Evolutionary conservation across 2,329 filamentous ascomycete species (phyloP), one percentile per base, ranked within the genome.

Genomic region (Pestalotiopsis sp.): DNA sequence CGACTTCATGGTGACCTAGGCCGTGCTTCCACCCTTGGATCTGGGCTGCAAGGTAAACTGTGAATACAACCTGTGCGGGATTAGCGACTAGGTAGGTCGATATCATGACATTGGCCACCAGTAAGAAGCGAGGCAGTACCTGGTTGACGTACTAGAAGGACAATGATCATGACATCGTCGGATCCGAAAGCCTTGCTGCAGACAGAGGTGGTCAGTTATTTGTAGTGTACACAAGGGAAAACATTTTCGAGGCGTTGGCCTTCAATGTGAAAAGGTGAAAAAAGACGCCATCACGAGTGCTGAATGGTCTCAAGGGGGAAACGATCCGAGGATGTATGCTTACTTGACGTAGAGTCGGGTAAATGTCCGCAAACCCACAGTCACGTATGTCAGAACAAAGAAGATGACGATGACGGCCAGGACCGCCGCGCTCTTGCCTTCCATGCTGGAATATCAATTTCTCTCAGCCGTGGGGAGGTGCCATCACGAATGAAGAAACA

Each of bases 21-120:
- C 67, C 67, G n/a, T 68, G 56, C 23, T 11, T 57, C 64, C 64
- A 66, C 25, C 45, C 64, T 57, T 57, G 12, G 39, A 66, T 58
- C 25, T 66, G 64, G 49, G 64, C 52, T 20, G 52, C 52, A n/a
- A 66, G 52, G 25, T 66, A 66, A 3, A 58, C 52, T 7, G 45
- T 66, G 52, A 66, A 66, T n/a, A 58, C 52, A 58, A 11, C 45
- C 64, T 66, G 49, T 11, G 14, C 14, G 1, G 25, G 6, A n/a
- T 27, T 52, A 23, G 31, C 20, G 9, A 39, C n/a, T 20, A 5
- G 14, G 13, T 38, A 12, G 14, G 27, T 38, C 3, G 12, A 36
- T 36, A 63, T 5, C 38, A 4, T 3, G 12, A 7, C 17, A 6
- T 17, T 17, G 13, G 14, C 12, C 49, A 23, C 6, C 12, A 17